Conservation (phyloP, 345 rosid species). For the Hibiscus trionum region DNA sequence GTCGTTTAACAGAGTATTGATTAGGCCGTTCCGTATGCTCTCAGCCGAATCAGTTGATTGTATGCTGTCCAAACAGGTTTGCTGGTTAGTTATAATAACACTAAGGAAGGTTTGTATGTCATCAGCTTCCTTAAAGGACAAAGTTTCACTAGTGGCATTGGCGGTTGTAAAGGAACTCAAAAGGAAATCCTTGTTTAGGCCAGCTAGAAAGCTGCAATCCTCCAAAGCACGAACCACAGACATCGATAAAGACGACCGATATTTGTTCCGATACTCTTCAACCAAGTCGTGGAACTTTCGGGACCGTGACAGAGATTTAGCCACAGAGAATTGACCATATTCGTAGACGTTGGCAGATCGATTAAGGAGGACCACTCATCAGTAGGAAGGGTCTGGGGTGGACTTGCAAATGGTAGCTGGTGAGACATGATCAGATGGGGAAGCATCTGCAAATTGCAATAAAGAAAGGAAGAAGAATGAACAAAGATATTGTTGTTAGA, state of each 20-base stretch:
- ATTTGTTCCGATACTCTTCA: constrained; percentile 38
- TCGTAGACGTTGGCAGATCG: constrained; percentile 38
- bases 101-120: constrained; percentile 65
- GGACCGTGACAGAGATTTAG: constrained; percentile 55
- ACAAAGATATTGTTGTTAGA: background rate
- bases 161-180: no score
- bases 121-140: constrained; percentile 43
- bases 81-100: constrained; percentile 70
- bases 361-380: constrained; percentile 44
- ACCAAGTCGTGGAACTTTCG: constrained; percentile 38
- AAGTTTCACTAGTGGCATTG: constrained; percentile 26
- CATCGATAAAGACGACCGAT: constrained; percentile 28
- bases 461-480: constrained; percentile 6
- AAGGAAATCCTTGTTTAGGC: constrained; percentile 54
- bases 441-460: background rate
- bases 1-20: constrained; percentile 50
- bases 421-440: constrained; percentile 15
- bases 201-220: constrained; percentile 58
- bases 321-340: constrained; percentile 47
- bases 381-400: constrained; percentile 46
- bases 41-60: constrained; percentile 39
- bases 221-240: constrained; percentile 55
- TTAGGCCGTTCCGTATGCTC: constrained; percentile 45
- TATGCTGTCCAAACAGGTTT: constrained; percentile 70
- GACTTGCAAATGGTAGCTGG: constrained; percentile 34